phyloP scores from a whole-genome alignment of 1,284 basidiomycete species.

The Porodaedalea pini region DNA sequence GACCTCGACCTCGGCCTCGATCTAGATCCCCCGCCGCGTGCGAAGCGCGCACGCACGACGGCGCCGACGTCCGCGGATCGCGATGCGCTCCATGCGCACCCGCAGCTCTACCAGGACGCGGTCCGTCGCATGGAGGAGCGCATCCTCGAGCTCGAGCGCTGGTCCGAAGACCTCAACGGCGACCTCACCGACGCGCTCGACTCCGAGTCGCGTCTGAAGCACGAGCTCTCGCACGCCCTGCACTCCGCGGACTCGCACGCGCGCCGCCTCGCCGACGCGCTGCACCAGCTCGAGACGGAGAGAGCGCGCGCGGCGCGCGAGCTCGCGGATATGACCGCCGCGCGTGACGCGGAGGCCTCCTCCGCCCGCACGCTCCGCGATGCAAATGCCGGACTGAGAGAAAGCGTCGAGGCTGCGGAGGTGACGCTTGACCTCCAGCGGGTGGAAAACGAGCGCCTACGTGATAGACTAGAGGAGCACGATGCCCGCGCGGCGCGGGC shows the following conservation, averaged over 20 bases:
- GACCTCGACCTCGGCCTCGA: constrained; percentile 1
- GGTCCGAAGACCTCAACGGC: constrained; percentile 19
- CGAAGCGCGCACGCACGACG: constrained; percentile 2
- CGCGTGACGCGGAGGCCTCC: constrained; percentile 11
- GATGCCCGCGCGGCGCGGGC: neutral
- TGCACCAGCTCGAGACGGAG: constrained; percentile 10
- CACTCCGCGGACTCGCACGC: constrained; percentile 12
- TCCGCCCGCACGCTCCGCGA: constrained; percentile 10
- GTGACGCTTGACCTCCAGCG: constrained; percentile 19
- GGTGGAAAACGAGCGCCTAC: constrained; percentile 19
- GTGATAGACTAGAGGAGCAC: constrained; percentile 11
- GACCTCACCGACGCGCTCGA: constrained; percentile 20
- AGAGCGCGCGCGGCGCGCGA: constrained; percentile 11
- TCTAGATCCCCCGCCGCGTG: neutral
- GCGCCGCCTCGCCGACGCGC: constrained; percentile 12
- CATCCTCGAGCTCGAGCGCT: constrained; percentile 20
- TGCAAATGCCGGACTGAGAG: constrained; percentile 7
- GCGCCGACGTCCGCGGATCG: constrained; percentile 4
- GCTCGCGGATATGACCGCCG: constrained; percentile 8
- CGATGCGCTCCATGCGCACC: neutral
- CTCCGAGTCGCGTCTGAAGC: constrained; percentile 11
- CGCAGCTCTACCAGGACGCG: constrained; percentile 10
- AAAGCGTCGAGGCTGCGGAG: constrained; percentile 17
- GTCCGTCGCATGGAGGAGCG: constrained; percentile 19
- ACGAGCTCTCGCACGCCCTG: constrained; percentile 10